Conservation (phyloP, 129 eudicot genomes). For the Tagetes patula region DNA sequence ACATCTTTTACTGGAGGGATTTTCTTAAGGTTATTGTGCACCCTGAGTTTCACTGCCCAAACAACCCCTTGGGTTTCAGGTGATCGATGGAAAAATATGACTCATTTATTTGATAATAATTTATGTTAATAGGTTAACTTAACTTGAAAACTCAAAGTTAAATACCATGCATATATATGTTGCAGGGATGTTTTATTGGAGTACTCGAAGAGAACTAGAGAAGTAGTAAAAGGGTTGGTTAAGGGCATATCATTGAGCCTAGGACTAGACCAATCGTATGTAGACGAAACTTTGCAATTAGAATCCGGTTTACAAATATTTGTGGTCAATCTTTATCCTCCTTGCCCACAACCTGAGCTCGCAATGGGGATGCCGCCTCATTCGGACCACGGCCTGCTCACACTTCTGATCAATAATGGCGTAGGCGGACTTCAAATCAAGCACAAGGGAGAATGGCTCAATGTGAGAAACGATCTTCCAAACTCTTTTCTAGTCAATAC, state of each 20-base stretch:
- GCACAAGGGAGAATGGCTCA: conserved; percentile 53
- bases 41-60: conserved; percentile 65
- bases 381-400: conserved; percentile 62
- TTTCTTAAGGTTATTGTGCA: conserved; percentile 53
- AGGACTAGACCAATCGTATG: conserved; percentile 43
- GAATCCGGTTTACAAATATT: conserved; percentile 43
- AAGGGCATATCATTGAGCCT: conserved; percentile 45
- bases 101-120: too few species aligned
- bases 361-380: conserved; percentile 71
- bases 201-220: conserved; percentile 41
- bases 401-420: conserved; percentile 46
- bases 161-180: conserved; percentile 2
- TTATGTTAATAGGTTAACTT: not conserved
- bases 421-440: conserved; percentile 50
- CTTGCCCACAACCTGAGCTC: conserved; percentile 60
- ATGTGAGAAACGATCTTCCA: conserved; percentile 44
- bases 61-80: conserved; percentile 60
- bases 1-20: conserved; percentile 64
- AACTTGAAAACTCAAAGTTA: not conserved
- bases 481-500: conserved; percentile 56
- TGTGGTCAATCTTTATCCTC: conserved; percentile 46
- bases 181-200: conserved; percentile 51
- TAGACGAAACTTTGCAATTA: conserved; percentile 36
- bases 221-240: conserved; percentile 36
- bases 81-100: not conserved